These are phyloP conservation scores for Physcia stellaris DNA, from an alignment of 495 filamentous ascomycete genomes.

Conservation along the genomic window DNA sequence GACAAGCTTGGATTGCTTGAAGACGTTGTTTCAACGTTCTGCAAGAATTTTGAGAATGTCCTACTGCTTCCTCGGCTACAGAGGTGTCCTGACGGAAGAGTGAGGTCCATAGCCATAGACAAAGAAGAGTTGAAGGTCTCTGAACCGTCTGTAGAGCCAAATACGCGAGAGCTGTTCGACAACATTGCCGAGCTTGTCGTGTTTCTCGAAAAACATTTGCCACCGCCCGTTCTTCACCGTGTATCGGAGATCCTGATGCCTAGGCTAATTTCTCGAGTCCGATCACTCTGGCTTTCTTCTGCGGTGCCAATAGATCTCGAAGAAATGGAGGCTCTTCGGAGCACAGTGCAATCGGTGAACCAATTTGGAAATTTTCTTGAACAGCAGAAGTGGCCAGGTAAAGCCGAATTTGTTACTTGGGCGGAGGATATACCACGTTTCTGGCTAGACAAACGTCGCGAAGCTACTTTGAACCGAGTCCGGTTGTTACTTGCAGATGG, in stretches of 20 bases:
- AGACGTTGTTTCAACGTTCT: slow-evolving; percentile 13
- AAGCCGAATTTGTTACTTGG: slow-evolving; percentile 65
- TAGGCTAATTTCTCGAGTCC: slow-evolving; percentile 47
- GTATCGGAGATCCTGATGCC: slow-evolving; percentile 58
- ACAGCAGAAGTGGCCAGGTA: slow-evolving; percentile 49
- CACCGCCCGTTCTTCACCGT: slow-evolving; percentile 42
- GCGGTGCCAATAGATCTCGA: slow-evolving; percentile 59
- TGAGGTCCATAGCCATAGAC: slow-evolving; percentile 15
- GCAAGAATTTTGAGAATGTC: slow-evolving; percentile 17
- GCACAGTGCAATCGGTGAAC: slow-evolving; percentile 42
- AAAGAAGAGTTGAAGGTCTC: slow-evolving; percentile 13
- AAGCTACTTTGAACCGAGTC: slow-evolving; percentile 58
- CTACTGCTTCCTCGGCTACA: slow-evolving; percentile 20
- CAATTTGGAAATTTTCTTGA: slow-evolving; percentile 51
- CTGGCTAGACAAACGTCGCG: slow-evolving; percentile 77
- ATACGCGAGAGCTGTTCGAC: slow-evolving; percentile 28
- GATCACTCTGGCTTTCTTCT: slow-evolving; percentile 58
- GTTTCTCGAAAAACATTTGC: slow-evolving; percentile 53
- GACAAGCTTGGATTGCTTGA: slow-evolving; percentile 17
- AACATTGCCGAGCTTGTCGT: slow-evolving; percentile 49
- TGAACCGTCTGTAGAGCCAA: slow-evolving; percentile 6
- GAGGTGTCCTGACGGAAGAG: slow-evolving; percentile 7
- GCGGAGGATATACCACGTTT: slow-evolving; percentile 59
- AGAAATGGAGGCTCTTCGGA: slow-evolving; percentile 55
- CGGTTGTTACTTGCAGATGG: slow-evolving; percentile 53